Percentiles rank a stretch among this genome's conserved stretches.
Evolutionary conservation across 805 yeast species (phyloP).

Genomic region (Saturnispora quitensis): DNA sequence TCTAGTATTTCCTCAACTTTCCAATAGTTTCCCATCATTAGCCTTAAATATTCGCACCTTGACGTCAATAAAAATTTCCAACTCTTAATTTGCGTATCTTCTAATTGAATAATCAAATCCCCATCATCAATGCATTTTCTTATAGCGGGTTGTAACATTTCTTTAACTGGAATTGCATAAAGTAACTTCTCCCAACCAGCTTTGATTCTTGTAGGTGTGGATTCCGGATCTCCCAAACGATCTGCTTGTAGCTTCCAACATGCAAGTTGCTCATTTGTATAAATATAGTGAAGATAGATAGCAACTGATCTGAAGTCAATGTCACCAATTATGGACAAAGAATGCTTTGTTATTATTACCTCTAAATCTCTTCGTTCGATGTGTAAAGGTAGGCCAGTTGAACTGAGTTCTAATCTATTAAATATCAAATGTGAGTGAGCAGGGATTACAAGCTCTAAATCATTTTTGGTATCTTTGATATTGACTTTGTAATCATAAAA

Average conservation of each 20-base stretch:
- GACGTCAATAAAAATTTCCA: constrained; percentile 45
- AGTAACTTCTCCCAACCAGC: constrained; percentile 10
- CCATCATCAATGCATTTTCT: constrained; percentile 6
- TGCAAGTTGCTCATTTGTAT: constrained; percentile 37
- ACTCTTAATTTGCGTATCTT: constrained; percentile 37
- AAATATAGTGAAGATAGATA: constrained; percentile 39
- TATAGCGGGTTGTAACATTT: not conserved
- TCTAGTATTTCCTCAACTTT: constrained; percentile 2
- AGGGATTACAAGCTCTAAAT: constrained; percentile 5
- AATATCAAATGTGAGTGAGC: constrained; percentile 10
- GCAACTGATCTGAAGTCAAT: constrained; percentile 23
- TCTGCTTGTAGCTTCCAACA: constrained; percentile 34
- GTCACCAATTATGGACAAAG: constrained; percentile 16
- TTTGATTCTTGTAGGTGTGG: constrained; percentile 2
- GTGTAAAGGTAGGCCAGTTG: not conserved
- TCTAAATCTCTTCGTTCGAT: constrained; percentile 14
- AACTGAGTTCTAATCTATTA: constrained; percentile 5
- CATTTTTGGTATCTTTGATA: not conserved
- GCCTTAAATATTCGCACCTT: constrained; percentile 57
- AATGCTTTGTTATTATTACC: constrained; percentile 5
- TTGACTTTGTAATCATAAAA: constrained; percentile 11
- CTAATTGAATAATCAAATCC: constrained; percentile 40
- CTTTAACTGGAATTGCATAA: constrained; percentile 7
- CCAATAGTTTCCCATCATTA: constrained; percentile 52
- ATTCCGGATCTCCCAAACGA: not conserved